A percentile compares a stretch with the other conserved stretches of the same genome.
phyloP scores from a whole-genome alignment of 208 protist species.

The Leishmania lainsoni region DNA sequence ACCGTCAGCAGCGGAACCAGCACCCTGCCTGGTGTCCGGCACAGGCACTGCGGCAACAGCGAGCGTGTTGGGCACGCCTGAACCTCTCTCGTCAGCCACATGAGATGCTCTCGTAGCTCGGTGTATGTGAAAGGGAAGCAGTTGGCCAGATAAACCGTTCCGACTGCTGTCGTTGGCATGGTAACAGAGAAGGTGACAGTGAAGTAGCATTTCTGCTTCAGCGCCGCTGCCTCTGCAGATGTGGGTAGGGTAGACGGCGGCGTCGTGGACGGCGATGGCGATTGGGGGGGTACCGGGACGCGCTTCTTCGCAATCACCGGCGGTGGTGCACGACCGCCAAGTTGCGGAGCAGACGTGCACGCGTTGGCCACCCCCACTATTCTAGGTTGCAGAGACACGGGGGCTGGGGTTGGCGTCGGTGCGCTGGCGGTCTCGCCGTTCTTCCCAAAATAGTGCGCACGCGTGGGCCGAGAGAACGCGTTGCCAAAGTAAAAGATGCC shows the following conservation, averaged over 20 bases:
- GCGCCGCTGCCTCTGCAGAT: not conserved
- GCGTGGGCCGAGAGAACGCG: slow-evolving; percentile 59
- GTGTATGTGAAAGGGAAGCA: slow-evolving; percentile 97
- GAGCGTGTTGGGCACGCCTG: not conserved
- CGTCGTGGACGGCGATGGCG: not conserved
- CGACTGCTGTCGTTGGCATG: slow-evolving; percentile 70
- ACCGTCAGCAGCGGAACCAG: slow-evolving; percentile 92
- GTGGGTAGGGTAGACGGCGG: not conserved
- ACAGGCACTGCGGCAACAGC: slow-evolving; percentile 68
- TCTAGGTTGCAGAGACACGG: not conserved
- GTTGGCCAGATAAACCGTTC: slow-evolving; percentile 93
- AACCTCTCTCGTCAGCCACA: slow-evolving; percentile 36
- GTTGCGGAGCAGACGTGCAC: slow-evolving; percentile 7
- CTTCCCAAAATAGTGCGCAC: slow-evolving; percentile 35
- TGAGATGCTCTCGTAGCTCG: slow-evolving; percentile 68
- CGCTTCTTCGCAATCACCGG: slow-evolving; percentile 25
- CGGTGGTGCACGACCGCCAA: slow-evolving; percentile 12
- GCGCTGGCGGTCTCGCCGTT: slow-evolving; percentile 5
- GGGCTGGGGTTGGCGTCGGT: not conserved
- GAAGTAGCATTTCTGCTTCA: slow-evolving; percentile 73
- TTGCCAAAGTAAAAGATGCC: slow-evolving; percentile 89
- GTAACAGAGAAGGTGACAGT: slow-evolving; percentile 91
- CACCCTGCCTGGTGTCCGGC: slow-evolving; percentile 85
- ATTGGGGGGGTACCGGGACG: not conserved
- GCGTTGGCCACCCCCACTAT: not conserved